A percentile compares a stretch with the other conserved stretches of the same genome.
Conservation (phyloP, 306 rosid species). For the Pueraria montana region DNA sequence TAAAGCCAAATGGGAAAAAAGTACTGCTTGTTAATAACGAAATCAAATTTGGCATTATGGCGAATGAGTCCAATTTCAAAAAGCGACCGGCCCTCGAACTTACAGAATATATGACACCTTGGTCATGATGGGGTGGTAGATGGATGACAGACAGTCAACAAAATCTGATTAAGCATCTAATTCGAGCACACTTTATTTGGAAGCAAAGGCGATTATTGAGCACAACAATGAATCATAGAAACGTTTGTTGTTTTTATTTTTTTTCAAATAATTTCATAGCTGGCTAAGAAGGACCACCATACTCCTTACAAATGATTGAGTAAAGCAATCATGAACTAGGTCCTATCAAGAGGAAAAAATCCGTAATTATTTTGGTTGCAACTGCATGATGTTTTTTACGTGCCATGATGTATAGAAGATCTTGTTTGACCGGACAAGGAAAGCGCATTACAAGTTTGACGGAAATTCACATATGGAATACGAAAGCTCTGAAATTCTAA, state of each 20-base stretch:
- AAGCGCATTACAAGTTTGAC: constrained; percentile 42
- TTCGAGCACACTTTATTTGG: constrained; percentile 45
- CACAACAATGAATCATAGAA: constrained; percentile 42
- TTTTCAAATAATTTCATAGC: constrained; percentile 45
- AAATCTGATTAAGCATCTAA: constrained; percentile 51
- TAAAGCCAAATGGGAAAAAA: background rate
- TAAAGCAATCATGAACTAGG: constrained; percentile 44
- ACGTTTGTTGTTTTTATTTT: background rate
- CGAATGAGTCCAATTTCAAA: constrained; percentile 36
- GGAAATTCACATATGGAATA: constrained; percentile 19
- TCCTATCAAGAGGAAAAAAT: constrained; percentile 17
- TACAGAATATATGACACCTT: constrained; percentile 37
- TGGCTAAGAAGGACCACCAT: constrained; percentile 47
- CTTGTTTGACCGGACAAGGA: constrained; percentile 33
- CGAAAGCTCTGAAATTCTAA: constrained; percentile 19
- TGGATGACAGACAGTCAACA: constrained; percentile 45
- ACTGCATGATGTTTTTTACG: constrained; percentile 28
- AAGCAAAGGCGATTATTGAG: constrained; percentile 43
- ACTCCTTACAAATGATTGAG: constrained; percentile 52
- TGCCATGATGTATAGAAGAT: constrained; percentile 35
- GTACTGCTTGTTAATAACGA: constrained; percentile 33
- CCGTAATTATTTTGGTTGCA: constrained; percentile 15
- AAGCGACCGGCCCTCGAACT: constrained; percentile 21
- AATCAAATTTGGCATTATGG: constrained; percentile 47
- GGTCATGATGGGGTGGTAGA: constrained; percentile 48